Evolutionary conservation across 495 filamentous ascomycete genomes (phyloP).

Genomic region (Penicillium atrosanguineum): DNA sequence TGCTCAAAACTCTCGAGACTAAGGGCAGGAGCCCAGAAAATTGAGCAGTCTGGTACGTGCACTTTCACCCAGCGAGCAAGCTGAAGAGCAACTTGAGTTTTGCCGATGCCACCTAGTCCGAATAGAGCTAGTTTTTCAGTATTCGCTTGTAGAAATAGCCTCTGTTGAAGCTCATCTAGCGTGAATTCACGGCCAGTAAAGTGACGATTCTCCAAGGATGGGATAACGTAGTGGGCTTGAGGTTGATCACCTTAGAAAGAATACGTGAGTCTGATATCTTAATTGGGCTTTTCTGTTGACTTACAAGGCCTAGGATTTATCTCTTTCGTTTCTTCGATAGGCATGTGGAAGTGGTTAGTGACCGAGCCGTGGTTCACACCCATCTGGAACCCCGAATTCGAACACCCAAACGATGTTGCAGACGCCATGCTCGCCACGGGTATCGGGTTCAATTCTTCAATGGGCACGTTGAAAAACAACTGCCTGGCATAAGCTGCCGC

Average conservation of each 20-base stretch:
- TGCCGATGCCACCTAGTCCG: conserved; percentile 7
- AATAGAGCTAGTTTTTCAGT: conserved; percentile 3
- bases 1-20: conserved; percentile 6
- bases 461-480: conserved; percentile 2
- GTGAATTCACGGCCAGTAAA: too few species aligned
- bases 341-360: conserved; percentile 10
- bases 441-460: background rate
- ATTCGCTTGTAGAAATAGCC: conserved; percentile 1
- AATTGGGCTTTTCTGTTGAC: too few species aligned
- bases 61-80: conserved; percentile 2
- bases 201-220: too few species aligned
- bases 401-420: conserved; percentile 7
- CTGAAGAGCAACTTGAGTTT: conserved; percentile 5
- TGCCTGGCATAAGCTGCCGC: background rate
- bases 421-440: conserved; percentile 7
- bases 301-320: too few species aligned
- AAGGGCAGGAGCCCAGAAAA: conserved; percentile 7
- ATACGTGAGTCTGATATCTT: too few species aligned
- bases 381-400: conserved; percentile 12
- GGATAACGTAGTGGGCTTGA: too few species aligned
- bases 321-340: conserved; percentile 2
- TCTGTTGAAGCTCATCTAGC: conserved; percentile 2
- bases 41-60: conserved; percentile 4
- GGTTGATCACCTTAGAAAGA: too few species aligned
- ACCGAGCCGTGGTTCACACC: conserved; percentile 10